These are phyloP conservation scores for Gaultheria prostrata DNA, from an alignment of 148 eudicot genomes.

Conservation along the genomic window DNA sequence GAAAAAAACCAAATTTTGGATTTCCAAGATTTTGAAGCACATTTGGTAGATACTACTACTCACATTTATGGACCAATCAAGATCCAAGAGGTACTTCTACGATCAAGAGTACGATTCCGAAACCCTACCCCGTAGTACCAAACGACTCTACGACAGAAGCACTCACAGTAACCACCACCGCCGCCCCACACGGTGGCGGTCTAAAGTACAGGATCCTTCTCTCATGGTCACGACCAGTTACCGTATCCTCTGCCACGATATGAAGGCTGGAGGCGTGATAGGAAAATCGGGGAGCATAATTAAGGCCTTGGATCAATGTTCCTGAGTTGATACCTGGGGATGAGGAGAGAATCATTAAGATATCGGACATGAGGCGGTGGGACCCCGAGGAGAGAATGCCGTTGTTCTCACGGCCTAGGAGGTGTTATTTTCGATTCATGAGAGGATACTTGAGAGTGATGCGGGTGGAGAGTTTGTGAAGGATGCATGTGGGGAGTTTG, in stretches of 20 bases:
- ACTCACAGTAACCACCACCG: conserved; percentile 28
- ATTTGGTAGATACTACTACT: background rate
- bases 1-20: background rate
- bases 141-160: conserved; percentile 51
- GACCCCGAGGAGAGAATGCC: conserved; percentile 93
- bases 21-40: background rate
- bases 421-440: conserved; percentile 82
- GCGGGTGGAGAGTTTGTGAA: conserved; percentile 41
- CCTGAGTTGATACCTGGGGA: conserved; percentile 81
- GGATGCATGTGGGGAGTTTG: conserved; percentile 92
- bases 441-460: conserved; percentile 85
- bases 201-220: conserved; percentile 49
- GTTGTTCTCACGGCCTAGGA: conserved; percentile 84
- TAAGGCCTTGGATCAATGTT: conserved; percentile 81
- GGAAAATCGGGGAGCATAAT: conserved; percentile 90
- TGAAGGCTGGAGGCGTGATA: conserved; percentile 79
- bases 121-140: conserved; percentile 53
- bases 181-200: conserved; percentile 29
- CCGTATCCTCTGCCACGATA: conserved; percentile 80
- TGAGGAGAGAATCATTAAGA: conserved; percentile 92
- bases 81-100: conserved; percentile 89
- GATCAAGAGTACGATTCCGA: conserved; percentile 78
- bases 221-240: conserved; percentile 72
- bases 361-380: conserved; percentile 80
- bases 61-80: conserved; percentile 67